Percentiles rank a stretch among this genome's conserved stretches.
These are phyloP conservation scores for Yamadazyma diddensiae DNA, from an alignment of 1,139 yeast genomes.

Conservation along the genomic window DNA sequence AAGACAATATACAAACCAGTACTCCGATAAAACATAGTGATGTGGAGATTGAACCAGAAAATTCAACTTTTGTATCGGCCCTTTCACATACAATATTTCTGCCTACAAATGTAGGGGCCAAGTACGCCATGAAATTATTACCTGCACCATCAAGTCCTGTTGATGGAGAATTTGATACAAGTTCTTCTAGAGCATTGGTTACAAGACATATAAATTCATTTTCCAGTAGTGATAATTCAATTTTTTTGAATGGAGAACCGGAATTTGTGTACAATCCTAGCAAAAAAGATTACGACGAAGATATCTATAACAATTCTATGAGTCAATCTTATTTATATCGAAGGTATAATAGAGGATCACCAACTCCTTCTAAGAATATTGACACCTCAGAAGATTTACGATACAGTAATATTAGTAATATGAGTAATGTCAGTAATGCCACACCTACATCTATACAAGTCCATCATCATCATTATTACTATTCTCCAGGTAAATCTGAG, in stretches of 20 bases:
- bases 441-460: slow-evolving; percentile 14
- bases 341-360: slow-evolving; percentile 10
- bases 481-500: slow-evolving; percentile 11
- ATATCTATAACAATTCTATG: slow-evolving; percentile 13
- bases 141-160: slow-evolving; percentile 19
- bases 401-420: slow-evolving; percentile 2
- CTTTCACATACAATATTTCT: slow-evolving; percentile 21
- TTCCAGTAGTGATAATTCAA: slow-evolving; percentile 18
- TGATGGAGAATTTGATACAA: slow-evolving; percentile 25
- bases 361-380: slow-evolving; percentile 11
- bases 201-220: slow-evolving; percentile 21
- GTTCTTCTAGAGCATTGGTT: slow-evolving; percentile 8
- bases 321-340: slow-evolving; percentile 17
- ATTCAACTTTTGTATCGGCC: slow-evolving; percentile 18
- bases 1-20: slow-evolving; percentile 9
- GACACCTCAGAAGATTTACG: slow-evolving; percentile 1
- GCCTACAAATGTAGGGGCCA: slow-evolving; percentile 41
- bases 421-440: slow-evolving; percentile 4
- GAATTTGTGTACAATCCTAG: slow-evolving; percentile 23
- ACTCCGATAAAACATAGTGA: slow-evolving; percentile 9
- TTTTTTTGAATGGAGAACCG: slow-evolving; percentile 16
- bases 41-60: slow-evolving; percentile 12
- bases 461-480: slow-evolving; percentile 18
- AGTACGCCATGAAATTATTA: slow-evolving; percentile 31
- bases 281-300: slow-evolving; percentile 20